Evolutionary conservation across 1,284 basidiomycete genomes (phyloP).

Genomic region (Porodaedalea pini): DNA sequence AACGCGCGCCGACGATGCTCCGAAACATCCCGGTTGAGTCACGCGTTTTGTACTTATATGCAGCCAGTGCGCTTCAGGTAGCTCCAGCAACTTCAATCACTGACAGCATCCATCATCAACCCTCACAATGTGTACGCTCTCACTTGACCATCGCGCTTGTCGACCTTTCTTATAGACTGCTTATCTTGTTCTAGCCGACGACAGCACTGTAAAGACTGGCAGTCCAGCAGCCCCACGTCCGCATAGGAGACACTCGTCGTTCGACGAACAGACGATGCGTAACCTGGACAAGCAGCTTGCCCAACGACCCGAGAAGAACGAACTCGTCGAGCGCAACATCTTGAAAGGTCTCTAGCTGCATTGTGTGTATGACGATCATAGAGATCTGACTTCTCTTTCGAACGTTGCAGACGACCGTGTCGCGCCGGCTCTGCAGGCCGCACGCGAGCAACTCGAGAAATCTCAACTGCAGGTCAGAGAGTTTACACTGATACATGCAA

Average conservation of each 20-base stretch:
- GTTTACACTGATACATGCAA: background rate
- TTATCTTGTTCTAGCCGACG: too few species aligned
- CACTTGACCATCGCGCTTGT: too few species aligned
- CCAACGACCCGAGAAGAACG: constrained; percentile 55
- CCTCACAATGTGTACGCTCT: too few species aligned
- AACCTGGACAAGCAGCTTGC: constrained; percentile 58
- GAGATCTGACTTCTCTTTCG: background rate
- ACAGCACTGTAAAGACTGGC: background rate
- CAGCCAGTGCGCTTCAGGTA: background rate
- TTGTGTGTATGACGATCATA: constrained; percentile 10
- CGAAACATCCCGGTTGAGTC: background rate
- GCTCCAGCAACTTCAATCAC: too few species aligned
- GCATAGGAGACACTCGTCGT: constrained; percentile 31
- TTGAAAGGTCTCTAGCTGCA: constrained; percentile 52
- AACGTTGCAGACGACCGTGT: constrained; percentile 54
- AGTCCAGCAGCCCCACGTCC: background rate
- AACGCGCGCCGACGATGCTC: background rate
- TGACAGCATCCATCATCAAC: background rate
- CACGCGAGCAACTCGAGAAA: constrained; percentile 59
- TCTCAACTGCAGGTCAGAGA: constrained; percentile 62
- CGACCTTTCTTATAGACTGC: too few species aligned
- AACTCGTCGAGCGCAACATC: constrained; percentile 71
- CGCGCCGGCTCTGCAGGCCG: constrained; percentile 67
- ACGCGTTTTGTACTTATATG: background rate
- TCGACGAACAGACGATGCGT: constrained; percentile 40